Evolutionary conservation across 2,329 filamentous ascomycete genomes (phyloP), one percentile per base, ranked within the genome.

Genomic region (Drechslerella coelobrocha): DNA sequence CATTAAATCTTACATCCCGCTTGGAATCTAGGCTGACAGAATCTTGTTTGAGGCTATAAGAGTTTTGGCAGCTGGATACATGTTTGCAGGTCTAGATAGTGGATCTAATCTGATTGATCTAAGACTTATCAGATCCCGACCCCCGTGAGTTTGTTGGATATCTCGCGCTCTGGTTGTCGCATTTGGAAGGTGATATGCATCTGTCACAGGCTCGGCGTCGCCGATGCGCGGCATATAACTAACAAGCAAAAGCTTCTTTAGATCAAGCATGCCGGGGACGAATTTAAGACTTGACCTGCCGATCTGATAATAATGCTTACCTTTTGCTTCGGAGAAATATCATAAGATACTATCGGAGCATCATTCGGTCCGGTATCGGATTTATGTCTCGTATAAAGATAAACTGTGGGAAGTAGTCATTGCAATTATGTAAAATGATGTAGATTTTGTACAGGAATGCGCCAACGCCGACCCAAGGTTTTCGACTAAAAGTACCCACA

Each of bases 201-300:
- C 2, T 10, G 4, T 10, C 17, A 14, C 12, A 39, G 34, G 34
- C 12, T 39, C 12, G 34, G 34, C 4, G 12, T 39, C 12, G 34
- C 12, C 34, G 34, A 6, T 45, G 19, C 41, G 21, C 45, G 9
- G 19, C 24, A 50, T 6, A 17, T 6, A 50, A 2, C 24, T 39
- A 29, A 56, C 57, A 69, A 61, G 63, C 23, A 61, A 69, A 69
- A 56, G 63, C 63, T 69, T 69, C 57, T 57, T 31, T 61, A 27
- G 34, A 39, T 47, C 37, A 69, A 61, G 57, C 63, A 61, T 56
- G 34, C 51, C 52, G 48, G 6, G 48, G 19, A 24, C 6, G 6
- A 17, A 7, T 51, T 29, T n/a, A 10, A 27, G 3, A 14, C 47
- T 29, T 29, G 17, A 51, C 47, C 6, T 27, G 9, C 47, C n/a